Base-by-base conservation (phyloP, 495 filamentous ascomycete species). In the Podospora pseudopauciseta region DNA sequence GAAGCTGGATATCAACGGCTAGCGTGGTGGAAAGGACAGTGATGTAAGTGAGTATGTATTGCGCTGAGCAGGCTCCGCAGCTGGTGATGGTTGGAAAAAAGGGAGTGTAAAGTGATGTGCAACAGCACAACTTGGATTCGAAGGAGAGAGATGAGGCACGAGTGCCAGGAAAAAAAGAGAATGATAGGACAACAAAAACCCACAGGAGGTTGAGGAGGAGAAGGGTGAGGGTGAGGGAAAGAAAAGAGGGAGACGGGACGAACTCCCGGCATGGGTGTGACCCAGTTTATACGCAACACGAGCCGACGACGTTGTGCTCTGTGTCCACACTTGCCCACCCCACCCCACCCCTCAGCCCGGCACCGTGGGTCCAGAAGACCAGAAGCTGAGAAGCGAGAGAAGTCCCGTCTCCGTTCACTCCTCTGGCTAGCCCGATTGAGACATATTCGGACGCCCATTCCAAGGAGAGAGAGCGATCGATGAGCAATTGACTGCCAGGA, bases 211-310 rank as follows among this genome's bases (percentile, higher is more conserved):
- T n/a, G 28, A 23, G 32, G 61, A 63, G 61, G 59, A 30, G 61
- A 63, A 32, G 61, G 61, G 59, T 15, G 61, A 63, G 61, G 61
- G 32, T 44, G 30, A 32, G 34, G 27, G 27, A 27, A 7, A 6
- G 26, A 61, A 30, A 32, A 61, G 59, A 61, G 59, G 58, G 27
- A 27, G 16, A 49, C 61, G 61, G 61, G 30, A 44, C 18, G 16
- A 16, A 18, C 28, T 63, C 16, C 61, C 61, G 61, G 30, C 28
- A 15, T 44, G 61, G 61, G 61, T 20, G n/a, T 34, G 9, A 32
- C 28, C 61, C 30, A 20, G 61, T 63, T 63, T 63, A 63, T 63
- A 63, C 61, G 11, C 15, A 39, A 49, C 27, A 44, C 28, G 60
- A 30, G 27, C 60, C 6, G 18, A 34, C 19, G 23, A 62, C 23